phyloP scores from a whole-genome alignment of 441 rosid genomes.

The Biscutella laevigata region DNA sequence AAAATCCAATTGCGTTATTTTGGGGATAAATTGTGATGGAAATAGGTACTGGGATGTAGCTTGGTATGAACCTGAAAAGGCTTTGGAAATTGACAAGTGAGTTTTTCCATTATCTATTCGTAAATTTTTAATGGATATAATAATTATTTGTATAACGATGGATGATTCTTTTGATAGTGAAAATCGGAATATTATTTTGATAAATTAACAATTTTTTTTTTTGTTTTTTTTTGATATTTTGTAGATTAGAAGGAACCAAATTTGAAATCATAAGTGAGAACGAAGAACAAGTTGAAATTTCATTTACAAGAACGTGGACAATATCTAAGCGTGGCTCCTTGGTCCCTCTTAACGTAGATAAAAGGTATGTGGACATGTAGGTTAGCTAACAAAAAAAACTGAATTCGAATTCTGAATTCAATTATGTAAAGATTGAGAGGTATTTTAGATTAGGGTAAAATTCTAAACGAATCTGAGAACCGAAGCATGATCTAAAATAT shows the following conservation, averaged over 20 bases:
- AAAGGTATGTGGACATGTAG: constrained; percentile 55
- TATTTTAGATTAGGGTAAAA: too few relatives aligned
- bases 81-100: constrained; percentile 19
- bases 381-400: too few relatives aligned
- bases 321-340: constrained; percentile 15
- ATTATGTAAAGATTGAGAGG: too few relatives aligned
- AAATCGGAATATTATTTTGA: too few relatives aligned
- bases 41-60: constrained; percentile 30
- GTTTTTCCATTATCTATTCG: too few relatives aligned
- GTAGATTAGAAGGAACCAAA: constrained; percentile 44
- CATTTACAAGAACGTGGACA: constrained; percentile 53
- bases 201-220: neutral
- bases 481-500: too few relatives aligned
- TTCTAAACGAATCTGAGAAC: too few relatives aligned
- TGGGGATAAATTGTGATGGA: constrained; percentile 1
- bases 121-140: too few relatives aligned
- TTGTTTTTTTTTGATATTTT: neutral
- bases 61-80: constrained; percentile 23
- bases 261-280: constrained; percentile 39
- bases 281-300: constrained; percentile 55
- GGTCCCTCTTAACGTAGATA: constrained; percentile 64
- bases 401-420: too few relatives aligned
- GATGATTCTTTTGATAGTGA: too few relatives aligned
- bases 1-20: neutral
- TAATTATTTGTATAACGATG: too few relatives aligned